Conservation (phyloP, 306 rosid species). For the Quercus mongolica region DNA sequence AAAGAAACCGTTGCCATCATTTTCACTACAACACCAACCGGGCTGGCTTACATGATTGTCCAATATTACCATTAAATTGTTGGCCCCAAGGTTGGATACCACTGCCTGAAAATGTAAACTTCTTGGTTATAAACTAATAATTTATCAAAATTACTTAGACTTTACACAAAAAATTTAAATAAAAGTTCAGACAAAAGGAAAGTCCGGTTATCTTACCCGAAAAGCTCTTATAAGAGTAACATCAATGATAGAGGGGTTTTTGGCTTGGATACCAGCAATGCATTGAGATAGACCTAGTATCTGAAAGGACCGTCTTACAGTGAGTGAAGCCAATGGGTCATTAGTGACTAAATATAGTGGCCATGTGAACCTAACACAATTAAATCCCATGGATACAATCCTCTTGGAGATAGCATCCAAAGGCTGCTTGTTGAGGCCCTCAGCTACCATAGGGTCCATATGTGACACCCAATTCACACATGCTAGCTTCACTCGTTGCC, state of each 20-base stretch:
- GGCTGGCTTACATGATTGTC: conserved; percentile 79
- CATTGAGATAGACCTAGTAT: conserved; percentile 43
- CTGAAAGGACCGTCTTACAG: conserved; percentile 71
- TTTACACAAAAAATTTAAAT: too few relatives aligned
- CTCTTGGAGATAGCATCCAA: conserved; percentile 45
- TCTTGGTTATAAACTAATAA: too few relatives aligned
- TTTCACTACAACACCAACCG: conserved; percentile 76
- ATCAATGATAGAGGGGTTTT: conserved; percentile 70
- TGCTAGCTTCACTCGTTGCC: conserved; percentile 74
- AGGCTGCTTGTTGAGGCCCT: conserved; percentile 82
- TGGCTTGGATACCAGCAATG: conserved; percentile 58
- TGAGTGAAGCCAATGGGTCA: conserved; percentile 53
- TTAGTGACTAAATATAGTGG: conserved; percentile 55
- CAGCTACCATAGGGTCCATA: conserved; percentile 71
- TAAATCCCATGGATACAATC: conserved; percentile 64
- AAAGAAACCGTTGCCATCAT: conserved; percentile 73
- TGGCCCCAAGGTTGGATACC: conserved; percentile 53
- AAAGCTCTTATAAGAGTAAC: conserved; percentile 64
- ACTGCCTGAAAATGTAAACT: conserved; percentile 42
- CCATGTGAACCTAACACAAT: conserved; percentile 96
- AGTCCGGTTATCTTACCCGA: conserved; percentile 36
- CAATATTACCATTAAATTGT: conserved; percentile 69
- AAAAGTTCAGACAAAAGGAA: background rate
- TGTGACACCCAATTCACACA: conserved; percentile 91
- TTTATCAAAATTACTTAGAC: too few relatives aligned